Conservation (phyloP, 169 alveolate genomes). For the Babesia gibsoni region DNA sequence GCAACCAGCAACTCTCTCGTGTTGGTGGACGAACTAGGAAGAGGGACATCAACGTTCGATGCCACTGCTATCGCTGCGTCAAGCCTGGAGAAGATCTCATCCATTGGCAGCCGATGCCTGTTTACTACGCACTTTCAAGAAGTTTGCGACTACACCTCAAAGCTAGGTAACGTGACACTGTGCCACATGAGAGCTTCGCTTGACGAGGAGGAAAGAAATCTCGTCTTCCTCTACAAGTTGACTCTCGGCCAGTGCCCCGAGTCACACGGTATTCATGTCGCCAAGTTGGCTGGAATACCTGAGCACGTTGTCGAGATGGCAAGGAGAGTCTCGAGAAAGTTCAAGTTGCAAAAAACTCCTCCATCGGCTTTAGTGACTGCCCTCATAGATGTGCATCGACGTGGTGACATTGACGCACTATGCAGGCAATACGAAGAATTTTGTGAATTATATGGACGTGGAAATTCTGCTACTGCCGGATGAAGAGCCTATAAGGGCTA, state of each 20-base stretch:
- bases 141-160: constrained; percentile 61
- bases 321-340: not conserved
- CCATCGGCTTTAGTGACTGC: not conserved
- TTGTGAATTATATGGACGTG: not conserved
- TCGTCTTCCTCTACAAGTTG: constrained; percentile 91
- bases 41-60: constrained; percentile 99
- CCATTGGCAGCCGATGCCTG: constrained; percentile 82
- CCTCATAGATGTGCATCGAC: constrained; percentile 12
- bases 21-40: constrained; percentile 96
- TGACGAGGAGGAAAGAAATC: constrained; percentile 72
- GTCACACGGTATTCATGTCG: constrained; percentile 96
- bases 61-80: constrained; percentile 98
- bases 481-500: constrained; percentile 4
- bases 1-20: constrained; percentile 89
- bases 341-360: not conserved
- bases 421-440: constrained; percentile 20
- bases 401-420: not conserved
- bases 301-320: constrained; percentile 65
- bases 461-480: constrained; percentile 1
- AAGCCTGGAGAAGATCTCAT: constrained; percentile 84
- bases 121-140: constrained; percentile 97
- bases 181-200: constrained; percentile 86
- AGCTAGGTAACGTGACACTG: constrained; percentile 62
- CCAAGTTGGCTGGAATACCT: constrained; percentile 92
- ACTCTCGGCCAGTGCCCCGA: constrained; percentile 92